These are phyloP conservation scores for Mycogone perniciosa DNA, from an alignment of 2,329 filamentous ascomycete genomes.

Conservation along the genomic window DNA sequence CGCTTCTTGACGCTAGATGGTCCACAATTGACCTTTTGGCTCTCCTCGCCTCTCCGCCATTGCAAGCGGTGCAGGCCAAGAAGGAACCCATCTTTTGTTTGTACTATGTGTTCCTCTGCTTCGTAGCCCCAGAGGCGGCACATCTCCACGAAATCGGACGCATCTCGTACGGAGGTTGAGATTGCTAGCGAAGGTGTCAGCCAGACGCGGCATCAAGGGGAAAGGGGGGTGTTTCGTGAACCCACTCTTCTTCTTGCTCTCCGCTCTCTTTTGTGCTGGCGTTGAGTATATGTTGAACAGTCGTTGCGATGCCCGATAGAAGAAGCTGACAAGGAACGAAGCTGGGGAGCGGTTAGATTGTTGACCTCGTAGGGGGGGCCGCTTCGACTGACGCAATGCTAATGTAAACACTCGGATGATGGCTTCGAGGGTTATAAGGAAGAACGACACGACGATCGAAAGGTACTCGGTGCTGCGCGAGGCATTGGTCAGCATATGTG, in stretches of 20 bases:
- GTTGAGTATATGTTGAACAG: conserved; percentile 76
- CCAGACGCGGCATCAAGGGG: conserved; percentile 12
- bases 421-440: conserved; percentile 75
- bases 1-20: conserved; percentile 65
- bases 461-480: conserved; percentile 70
- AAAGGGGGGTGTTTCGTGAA: not conserved
- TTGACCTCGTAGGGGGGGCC: conserved; percentile 6
- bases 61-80: conserved; percentile 83
- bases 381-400: conserved; percentile 62
- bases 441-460: conserved; percentile 75
- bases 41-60: conserved; percentile 75
- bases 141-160: conserved; percentile 89
- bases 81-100: conserved; percentile 89
- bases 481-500: conserved; percentile 5
- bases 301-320: conserved; percentile 73
- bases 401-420: conserved; percentile 81
- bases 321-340: conserved; percentile 71
- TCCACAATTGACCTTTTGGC: conserved; percentile 68
- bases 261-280: conserved; percentile 59
- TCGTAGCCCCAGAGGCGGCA: conserved; percentile 87
- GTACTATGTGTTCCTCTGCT: conserved; percentile 92
- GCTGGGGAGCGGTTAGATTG: conserved; percentile 42
- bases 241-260: conserved; percentile 59
- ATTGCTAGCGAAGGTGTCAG: conserved; percentile 42
- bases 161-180: conserved; percentile 73